A percentile compares a stretch with the other conserved stretches of the same genome.
phyloP scores from a whole-genome alignment of 331 rosid species.

The Prunus yedoensis region DNA sequence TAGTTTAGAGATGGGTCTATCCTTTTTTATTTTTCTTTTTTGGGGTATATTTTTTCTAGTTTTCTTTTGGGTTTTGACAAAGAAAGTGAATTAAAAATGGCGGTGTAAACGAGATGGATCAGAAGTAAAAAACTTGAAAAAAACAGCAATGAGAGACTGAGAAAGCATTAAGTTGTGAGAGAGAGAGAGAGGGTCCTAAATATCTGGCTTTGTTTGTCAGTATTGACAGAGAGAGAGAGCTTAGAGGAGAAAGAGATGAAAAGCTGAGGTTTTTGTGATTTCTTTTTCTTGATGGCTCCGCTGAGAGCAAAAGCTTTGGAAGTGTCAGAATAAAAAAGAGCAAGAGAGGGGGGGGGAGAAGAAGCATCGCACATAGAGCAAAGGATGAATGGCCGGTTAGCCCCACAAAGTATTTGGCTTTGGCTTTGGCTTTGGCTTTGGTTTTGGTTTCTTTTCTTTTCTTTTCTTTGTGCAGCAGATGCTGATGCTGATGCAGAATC shows the following conservation, averaged over 20 bases:
- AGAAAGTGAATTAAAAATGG: conserved; percentile 42
- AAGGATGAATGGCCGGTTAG: too few relatives aligned
- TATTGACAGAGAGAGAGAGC: background rate
- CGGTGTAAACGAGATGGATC: conserved; percentile 61
- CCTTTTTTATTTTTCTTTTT: background rate
- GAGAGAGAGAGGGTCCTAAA: background rate
- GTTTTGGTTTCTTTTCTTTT: background rate
- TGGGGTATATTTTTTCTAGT: background rate
- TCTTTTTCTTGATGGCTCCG: conserved; percentile 13
- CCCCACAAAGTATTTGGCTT: conserved; percentile 1
- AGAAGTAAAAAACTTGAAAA: conserved; percentile 14
- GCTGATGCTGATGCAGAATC: background rate
- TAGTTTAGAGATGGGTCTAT: conserved; percentile 34
- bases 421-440: background rate
- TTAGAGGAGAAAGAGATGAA: background rate
- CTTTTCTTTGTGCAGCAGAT: conserved; percentile 2
- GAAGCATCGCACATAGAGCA: too few relatives aligned
- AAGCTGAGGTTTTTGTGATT: background rate
- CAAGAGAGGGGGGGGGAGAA: background rate
- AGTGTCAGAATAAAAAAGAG: background rate
- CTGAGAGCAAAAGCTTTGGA: background rate
- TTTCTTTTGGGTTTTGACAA: background rate
- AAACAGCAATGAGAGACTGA: conserved; percentile 8
- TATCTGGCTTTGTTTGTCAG: conserved; percentile 2
- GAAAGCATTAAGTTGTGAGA: conserved; percentile 3